phyloP scores from a whole-genome alignment of 495 filamentous ascomycete genomes.

The Talaromyces proteolyticus region DNA sequence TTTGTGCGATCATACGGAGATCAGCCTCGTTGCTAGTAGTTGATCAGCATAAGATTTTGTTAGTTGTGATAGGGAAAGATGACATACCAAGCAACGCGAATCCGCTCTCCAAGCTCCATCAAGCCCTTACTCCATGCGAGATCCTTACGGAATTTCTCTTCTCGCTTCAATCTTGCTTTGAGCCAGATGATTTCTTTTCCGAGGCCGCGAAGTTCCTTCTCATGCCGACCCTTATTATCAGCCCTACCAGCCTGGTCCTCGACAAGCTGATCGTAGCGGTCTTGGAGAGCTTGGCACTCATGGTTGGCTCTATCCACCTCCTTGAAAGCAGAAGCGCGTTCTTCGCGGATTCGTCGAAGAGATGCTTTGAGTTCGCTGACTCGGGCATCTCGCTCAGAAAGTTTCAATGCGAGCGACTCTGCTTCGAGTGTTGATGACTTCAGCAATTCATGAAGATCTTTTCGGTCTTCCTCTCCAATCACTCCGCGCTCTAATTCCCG shows the following conservation, averaged over 20 bases:
- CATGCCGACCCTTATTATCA: slow-evolving; percentile 54
- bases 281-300: slow-evolving; percentile 49
- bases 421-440: slow-evolving; percentile 62
- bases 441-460: slow-evolving; percentile 59
- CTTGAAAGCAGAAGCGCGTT: slow-evolving; percentile 44
- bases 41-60: slow-evolving; percentile 15
- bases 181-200: slow-evolving; percentile 88
- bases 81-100: slow-evolving; percentile 78
- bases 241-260: slow-evolving; percentile 36
- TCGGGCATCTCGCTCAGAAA: slow-evolving; percentile 45
- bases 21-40: slow-evolving; percentile 80
- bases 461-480: slow-evolving; percentile 52
- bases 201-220: slow-evolving; percentile 76
- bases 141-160: slow-evolving; percentile 71
- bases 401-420: slow-evolving; percentile 55
- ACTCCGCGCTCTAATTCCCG: slow-evolving; percentile 39
- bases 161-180: slow-evolving; percentile 67
- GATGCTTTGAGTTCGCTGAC: slow-evolving; percentile 51
- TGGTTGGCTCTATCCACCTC: slow-evolving; percentile 41
- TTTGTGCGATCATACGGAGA: slow-evolving; percentile 72
- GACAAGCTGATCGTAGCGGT: slow-evolving; percentile 45
- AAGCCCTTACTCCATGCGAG: slow-evolving; percentile 75
- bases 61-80: slow-evolving; percentile 6
- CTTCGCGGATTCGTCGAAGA: slow-evolving; percentile 51
- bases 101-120: slow-evolving; percentile 70